Base-by-base conservation (phyloP, 208 protist species). In the Leishmania turanica region DNA sequence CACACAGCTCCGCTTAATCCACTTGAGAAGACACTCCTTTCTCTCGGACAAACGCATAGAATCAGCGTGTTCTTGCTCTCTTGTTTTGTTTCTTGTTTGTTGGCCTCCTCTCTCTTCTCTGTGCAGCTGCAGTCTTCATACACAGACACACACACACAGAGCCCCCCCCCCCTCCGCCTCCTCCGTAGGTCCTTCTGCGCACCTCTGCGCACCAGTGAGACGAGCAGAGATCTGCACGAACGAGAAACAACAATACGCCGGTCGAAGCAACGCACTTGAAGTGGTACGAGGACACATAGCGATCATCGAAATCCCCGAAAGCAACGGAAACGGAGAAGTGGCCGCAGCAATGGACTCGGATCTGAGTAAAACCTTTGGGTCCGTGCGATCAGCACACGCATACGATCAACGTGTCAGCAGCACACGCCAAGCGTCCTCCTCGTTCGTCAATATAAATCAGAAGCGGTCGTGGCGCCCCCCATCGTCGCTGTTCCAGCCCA, bases 381-480 rank as follows among this genome's bases (percentile, higher is more conserved):
- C 75, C 0, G 66, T 62, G 69, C 71, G 74, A 42, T 81, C 84
- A 21, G 66, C 47, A 17, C 72, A 87, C 56, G 76, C 82, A 21
- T 85, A 85, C 47, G 82, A 85, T 49, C 82, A 71, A 19, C 54
- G 77, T 51, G 77, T 75, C 74, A 78, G 73, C 71, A 81, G 49
- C 64, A 78, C 49, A 9, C 77, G 58, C 11, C 68, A 49, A 27
- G 66, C 72, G 31, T 71, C 80, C 15, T 87, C 87, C 5, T 92
- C 89, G 0, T 92, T 92, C 47, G 84, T 92, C 31, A 75, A 69
- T 0, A 81, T 92, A 19, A 85, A 92, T 66, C 74, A 90, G 45
- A 90, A 88, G 74, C 84, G 82, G 1, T 91, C 86, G 17, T 91
- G 86, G 82, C 79, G 84, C 4, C 90, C 88, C 7, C 80, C 87